Base-by-base conservation (phyloP, 768 basidiomycete species). In the Boletus barrowsii region DNA sequence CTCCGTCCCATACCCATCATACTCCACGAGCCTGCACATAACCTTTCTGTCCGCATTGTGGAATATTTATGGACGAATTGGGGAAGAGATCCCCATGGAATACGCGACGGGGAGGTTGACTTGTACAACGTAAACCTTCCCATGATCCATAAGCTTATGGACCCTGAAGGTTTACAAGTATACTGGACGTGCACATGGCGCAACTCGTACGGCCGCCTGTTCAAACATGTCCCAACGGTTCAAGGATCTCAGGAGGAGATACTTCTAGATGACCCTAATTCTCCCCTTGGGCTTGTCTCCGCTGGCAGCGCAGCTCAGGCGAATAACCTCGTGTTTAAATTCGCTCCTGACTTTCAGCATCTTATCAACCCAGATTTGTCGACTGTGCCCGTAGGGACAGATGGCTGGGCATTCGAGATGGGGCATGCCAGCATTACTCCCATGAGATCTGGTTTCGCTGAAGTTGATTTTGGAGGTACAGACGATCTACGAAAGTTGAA, bases 121-220 rank as follows among this genome's bases (percentile, higher is more conserved):
- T 74, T 94, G 22, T 93, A 93, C 72, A 92, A 76, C 64, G 73
- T 98, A 62, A 98, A 98, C 70, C 82, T 98, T 43, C 93, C 94
- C 22, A 76, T 97, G 68, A 78, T 93, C 47, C 79, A 84, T 49
- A 78, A 74, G 26, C 78, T 90, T 29, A 70, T 88, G 43, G 71
- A 76, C 39, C 77, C 81, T 32, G 78, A 79, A 47, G 83, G 84
- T 9, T 69, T 93, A 51, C 81, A 81, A 58, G 79, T 91, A 50
- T 80, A 76, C 60, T 94, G 92, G 90, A 91, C 94, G 11, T 76
- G 69, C 26, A 82, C 94, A 72, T 93, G 90, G 90, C 81, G 88
- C 44, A 96, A 88, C 66, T 80, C 84, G 10, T 96, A 95, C 64
- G 87, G 88, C 4, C 77, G 83, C 50, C 76, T 94, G 50, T 95